phyloP scores from a whole-genome alignment of 2,329 filamentous ascomycete genomes.

The Coniochaeta sp. region DNA sequence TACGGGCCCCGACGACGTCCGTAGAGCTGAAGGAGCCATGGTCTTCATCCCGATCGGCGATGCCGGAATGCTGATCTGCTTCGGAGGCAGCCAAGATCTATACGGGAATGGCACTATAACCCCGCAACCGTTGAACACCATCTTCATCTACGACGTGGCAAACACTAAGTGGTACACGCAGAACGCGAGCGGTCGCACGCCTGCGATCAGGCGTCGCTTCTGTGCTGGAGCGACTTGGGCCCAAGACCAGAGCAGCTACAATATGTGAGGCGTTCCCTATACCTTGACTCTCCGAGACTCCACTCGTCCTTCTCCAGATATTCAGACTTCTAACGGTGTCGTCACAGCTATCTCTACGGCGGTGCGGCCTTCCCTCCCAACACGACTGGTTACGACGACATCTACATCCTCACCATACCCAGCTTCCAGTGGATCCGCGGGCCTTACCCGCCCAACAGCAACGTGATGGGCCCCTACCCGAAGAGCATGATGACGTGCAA shows the following conservation, averaged over 20 bases:
- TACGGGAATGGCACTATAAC: conserved; percentile 38
- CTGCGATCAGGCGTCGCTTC: conserved; percentile 47
- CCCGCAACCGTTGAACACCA: conserved; percentile 38
- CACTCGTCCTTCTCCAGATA: too few relatives aligned
- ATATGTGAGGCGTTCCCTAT: conserved; percentile 41
- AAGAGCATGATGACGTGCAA: conserved; percentile 54
- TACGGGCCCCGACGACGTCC: conserved; percentile 43
- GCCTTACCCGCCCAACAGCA: conserved; percentile 33
- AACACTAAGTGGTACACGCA: conserved; percentile 55
- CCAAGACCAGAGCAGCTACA: conserved; percentile 53
- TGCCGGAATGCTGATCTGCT: conserved; percentile 52
- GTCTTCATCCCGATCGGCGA: conserved; percentile 54
- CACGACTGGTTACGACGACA: conserved; percentile 50
- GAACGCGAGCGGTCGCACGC: conserved; percentile 44
- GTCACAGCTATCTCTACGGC: conserved; percentile 51
- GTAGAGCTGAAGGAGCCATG: conserved; percentile 53
- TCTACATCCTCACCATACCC: conserved; percentile 55
- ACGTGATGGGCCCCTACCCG: conserved; percentile 31
- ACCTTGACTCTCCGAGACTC: background rate
- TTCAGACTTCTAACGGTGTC: too few relatives aligned
- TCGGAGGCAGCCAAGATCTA: conserved; percentile 49
- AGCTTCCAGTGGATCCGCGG: conserved; percentile 58
- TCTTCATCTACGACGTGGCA: conserved; percentile 54
- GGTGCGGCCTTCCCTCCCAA: conserved; percentile 41
- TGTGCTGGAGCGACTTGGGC: conserved; percentile 56